Evolutionary conservation across 2,329 filamentous ascomycete genomes (phyloP).

Genomic region (Pseudopyrenochaeta lycopersici): DNA sequence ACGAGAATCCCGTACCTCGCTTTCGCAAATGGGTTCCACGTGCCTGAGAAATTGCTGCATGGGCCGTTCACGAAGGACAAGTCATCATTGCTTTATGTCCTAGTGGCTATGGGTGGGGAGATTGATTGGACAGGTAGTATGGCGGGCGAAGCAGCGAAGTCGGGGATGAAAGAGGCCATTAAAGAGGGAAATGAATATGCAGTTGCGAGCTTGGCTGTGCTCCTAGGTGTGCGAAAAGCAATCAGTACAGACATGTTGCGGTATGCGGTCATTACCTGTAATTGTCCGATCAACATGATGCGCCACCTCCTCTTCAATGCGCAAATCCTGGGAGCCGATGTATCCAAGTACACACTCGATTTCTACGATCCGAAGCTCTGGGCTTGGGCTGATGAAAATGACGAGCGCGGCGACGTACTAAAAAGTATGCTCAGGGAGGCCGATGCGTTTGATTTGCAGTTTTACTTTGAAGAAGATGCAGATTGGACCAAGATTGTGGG

Average conservation of each 20-base stretch:
- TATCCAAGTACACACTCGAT: slow-evolving; percentile 29
- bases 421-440: slow-evolving; percentile 43
- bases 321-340: slow-evolving; percentile 34
- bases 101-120: slow-evolving; percentile 44
- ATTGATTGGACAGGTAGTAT: slow-evolving; percentile 47
- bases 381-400: slow-evolving; percentile 43
- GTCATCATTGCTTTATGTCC: slow-evolving; percentile 41
- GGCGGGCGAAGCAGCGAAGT: slow-evolving; percentile 45
- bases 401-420: slow-evolving; percentile 34
- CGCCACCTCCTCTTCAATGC: slow-evolving; percentile 47
- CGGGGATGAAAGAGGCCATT: slow-evolving; percentile 41
- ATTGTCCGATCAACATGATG: slow-evolving; percentile 38
- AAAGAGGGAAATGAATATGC: slow-evolving; percentile 37
- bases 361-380: slow-evolving; percentile 46
- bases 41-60: slow-evolving; percentile 49
- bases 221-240: slow-evolving; percentile 39
- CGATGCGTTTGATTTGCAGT: slow-evolving; percentile 43
- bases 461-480: slow-evolving; percentile 41
- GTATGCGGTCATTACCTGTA: slow-evolving; percentile 40
- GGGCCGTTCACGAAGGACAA: slow-evolving; percentile 45
- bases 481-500: slow-evolving; percentile 40
- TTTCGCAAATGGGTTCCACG: slow-evolving; percentile 40
- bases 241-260: slow-evolving; percentile 40
- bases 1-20: slow-evolving; percentile 40
- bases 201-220: slow-evolving; percentile 43